Percentiles rank a stretch among this genome's conserved stretches.
These are phyloP conservation scores for Cercospora janseana DNA, from an alignment of 2,329 filamentous ascomycete species.

Conservation along the genomic window DNA sequence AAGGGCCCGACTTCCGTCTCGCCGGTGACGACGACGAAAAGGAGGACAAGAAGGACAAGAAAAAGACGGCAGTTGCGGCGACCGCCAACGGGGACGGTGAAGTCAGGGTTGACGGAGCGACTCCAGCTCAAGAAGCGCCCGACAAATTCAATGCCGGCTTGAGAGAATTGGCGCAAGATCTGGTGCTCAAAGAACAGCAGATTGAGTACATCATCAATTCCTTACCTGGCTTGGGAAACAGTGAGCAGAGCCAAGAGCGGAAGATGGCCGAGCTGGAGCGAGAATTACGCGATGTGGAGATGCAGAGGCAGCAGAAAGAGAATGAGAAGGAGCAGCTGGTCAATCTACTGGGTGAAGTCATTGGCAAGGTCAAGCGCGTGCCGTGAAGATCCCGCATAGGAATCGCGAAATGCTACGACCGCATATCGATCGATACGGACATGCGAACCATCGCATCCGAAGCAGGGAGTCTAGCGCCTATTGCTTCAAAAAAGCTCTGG, in stretches of 20 bases:
- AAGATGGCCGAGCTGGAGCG: constrained; percentile 50
- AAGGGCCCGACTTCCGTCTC: constrained; percentile 28
- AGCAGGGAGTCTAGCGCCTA: no score
- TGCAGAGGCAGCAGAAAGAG: constrained; percentile 42
- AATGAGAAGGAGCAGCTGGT: constrained; percentile 45
- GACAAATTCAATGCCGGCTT: constrained; percentile 67
- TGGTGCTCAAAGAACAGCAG: constrained; percentile 78
- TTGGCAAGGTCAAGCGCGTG: constrained; percentile 42
- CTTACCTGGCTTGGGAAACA: constrained; percentile 74
- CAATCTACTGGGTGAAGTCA: constrained; percentile 48
- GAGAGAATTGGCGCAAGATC: constrained; percentile 70
- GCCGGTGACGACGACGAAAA: constrained; percentile 9
- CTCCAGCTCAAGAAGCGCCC: constrained; percentile 61
- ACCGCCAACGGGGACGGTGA: constrained; percentile 21
- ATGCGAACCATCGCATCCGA: background rate
- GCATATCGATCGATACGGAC: no score
- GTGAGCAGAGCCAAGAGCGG: constrained; percentile 71
- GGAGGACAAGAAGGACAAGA: constrained; percentile 14
- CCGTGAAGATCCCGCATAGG: no score
- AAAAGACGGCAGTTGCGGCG: constrained; percentile 7
- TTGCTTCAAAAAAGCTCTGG: no score
- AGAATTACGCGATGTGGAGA: constrained; percentile 45
- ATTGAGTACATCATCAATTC: constrained; percentile 74
- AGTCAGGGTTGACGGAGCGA: background rate
- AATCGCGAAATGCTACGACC: background rate